Base-by-base conservation (phyloP, 2,329 filamentous ascomycete genomes). In the Xylaria sp. region DNA sequence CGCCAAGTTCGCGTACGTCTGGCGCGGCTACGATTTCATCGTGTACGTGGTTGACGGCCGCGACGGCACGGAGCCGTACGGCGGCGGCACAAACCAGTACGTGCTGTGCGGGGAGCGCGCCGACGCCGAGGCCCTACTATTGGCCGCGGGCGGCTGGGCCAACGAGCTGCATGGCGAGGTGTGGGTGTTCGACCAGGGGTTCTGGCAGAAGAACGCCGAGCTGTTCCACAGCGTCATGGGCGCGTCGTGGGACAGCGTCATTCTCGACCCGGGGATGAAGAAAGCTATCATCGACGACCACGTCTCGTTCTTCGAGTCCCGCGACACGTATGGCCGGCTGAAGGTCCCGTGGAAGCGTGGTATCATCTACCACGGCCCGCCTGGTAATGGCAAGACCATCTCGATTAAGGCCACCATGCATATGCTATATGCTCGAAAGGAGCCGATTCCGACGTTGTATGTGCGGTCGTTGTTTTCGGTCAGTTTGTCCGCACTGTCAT, bases 341-440 rank as follows among this genome's bases (percentile, higher is more conserved):
- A 83, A 84, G 67, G 88, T 92, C 4, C 89, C 90, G 0, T 92
- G 90, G 90, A 92, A 92, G 82, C 80, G 89, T 17, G 89, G 89
- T 0, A 79, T 91, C 50, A 91, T 92, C 65, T 91, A 90, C 74
- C 85, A 91, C 68, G 89, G 89, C 0, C 86, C 88, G 0, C 88
- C 82, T 0, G 82, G 82, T 0, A 92, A 91, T 66, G 90, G 89
- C 11, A 92, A 92, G 79, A 92, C 89, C 0, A 90, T 91, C 71
- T 87, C 85, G 38, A 89, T 91, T 79, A 91, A 91, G 78, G 89
- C 90, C 0, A 86, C 88, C 72, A 91, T 92, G 87, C 84, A 90
- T 71, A 84, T 82, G 65, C 81, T 92, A 0, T 88, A 86, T 70
- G 77, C 82, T 22, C 82, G 84, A 22, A 80, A 83, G 29, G 78